phyloP scores from a whole-genome alignment of 306 rosid genomes.

The Adenanthera pavonina region DNA sequence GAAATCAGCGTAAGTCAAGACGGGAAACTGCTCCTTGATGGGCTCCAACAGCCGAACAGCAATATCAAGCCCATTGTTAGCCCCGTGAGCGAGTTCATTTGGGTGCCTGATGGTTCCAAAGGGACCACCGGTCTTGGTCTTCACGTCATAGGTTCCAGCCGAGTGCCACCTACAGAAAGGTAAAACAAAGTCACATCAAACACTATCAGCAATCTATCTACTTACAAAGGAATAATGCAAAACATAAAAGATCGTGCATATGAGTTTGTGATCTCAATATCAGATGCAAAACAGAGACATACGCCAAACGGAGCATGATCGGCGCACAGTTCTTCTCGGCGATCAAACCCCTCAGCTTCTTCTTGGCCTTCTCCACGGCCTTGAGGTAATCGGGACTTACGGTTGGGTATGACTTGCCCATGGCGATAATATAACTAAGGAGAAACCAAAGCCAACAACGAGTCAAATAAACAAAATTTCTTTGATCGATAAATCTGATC shows the following conservation, averaged over 20 bases:
- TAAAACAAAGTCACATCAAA: background rate
- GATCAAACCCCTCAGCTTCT: slow-evolving; percentile 85
- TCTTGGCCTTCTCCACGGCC: slow-evolving; percentile 87
- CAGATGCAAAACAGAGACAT: slow-evolving; percentile 12
- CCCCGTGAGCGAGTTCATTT: slow-evolving; percentile 73
- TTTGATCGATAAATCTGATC: background rate
- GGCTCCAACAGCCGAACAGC: slow-evolving; percentile 95
- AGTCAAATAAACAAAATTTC: background rate
- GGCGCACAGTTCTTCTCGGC: slow-evolving; percentile 97
- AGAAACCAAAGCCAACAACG: background rate
- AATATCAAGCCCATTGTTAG: slow-evolving; percentile 89
- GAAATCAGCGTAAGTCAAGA: slow-evolving; percentile 76
- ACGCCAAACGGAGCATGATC: slow-evolving; percentile 91
- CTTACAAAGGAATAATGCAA: background rate
- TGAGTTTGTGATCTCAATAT: background rate
- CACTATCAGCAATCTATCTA: background rate
- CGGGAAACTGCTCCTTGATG: slow-evolving; percentile 79
- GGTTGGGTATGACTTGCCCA: slow-evolving; percentile 87
- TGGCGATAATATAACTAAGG: slow-evolving; percentile 40
- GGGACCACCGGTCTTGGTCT: slow-evolving; percentile 86
- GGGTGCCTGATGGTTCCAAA: slow-evolving; percentile 80
- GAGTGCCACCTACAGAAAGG: slow-evolving; percentile 84
- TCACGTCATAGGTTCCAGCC: slow-evolving; percentile 83
- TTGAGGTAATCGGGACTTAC: slow-evolving; percentile 79
- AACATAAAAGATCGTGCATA: background rate